These are phyloP conservation scores for Hydrangea macrophylla DNA, from an alignment of 148 eudicot species.

Conservation along the genomic window DNA sequence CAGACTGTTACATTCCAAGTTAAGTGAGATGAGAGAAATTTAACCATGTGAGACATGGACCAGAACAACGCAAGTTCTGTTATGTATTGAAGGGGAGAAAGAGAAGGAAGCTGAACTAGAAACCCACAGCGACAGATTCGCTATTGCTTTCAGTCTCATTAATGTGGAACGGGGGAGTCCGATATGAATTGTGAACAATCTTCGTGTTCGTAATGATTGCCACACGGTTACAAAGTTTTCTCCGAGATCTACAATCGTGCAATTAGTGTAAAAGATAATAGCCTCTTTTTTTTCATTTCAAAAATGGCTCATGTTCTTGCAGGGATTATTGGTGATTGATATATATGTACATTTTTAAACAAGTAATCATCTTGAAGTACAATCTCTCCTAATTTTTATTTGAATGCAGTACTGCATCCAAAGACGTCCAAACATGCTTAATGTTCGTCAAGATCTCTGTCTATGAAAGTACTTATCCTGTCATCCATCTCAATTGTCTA, in stretches of 20 bases:
- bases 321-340: slow-evolving; percentile 35
- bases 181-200: slow-evolving; percentile 27
- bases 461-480: background rate
- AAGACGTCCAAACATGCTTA: too few relatives aligned
- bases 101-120: too few relatives aligned
- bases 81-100: too few relatives aligned
- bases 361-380: background rate
- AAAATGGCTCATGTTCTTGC: slow-evolving; percentile 27
- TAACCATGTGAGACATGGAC: slow-evolving; percentile 20
- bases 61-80: slow-evolving; percentile 26
- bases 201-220: slow-evolving; percentile 28
- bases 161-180: slow-evolving; percentile 18
- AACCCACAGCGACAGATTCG: slow-evolving; percentile 27
- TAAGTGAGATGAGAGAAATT: slow-evolving; percentile 26
- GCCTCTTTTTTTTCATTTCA: slow-evolving; percentile 30
- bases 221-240: slow-evolving; percentile 26
- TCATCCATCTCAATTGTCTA: background rate
- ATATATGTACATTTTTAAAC: slow-evolving; percentile 9
- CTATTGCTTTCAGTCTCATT: slow-evolving; percentile 29
- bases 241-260: slow-evolving; percentile 26
- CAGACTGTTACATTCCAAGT: slow-evolving; percentile 20
- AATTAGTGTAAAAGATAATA: slow-evolving; percentile 26
- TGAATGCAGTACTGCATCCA: too few relatives aligned
- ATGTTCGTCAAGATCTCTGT: too few relatives aligned
- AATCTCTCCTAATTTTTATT: too few relatives aligned